Base-by-base conservation (phyloP, 176 grass and related monocot species). In the Oryza australiensis region DNA sequence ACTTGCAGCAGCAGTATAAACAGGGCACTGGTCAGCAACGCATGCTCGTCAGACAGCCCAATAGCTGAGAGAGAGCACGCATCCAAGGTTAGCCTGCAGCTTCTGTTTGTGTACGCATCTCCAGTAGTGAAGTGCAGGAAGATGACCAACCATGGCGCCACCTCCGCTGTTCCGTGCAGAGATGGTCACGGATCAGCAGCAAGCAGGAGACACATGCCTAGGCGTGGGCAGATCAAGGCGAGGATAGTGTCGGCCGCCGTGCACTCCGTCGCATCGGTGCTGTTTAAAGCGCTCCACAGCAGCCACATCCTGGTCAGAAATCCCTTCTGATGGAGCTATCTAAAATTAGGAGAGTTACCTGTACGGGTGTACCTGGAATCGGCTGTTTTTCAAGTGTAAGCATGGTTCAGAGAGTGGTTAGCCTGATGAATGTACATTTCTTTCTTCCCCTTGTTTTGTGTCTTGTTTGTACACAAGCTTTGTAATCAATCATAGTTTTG, bases 221-320 rank as follows among this genome's bases (percentile, higher is more conserved):
- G 43, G 65, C 87, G 70, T 12, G 87, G 82, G 29, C 82, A 82
- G 77, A 89, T 89, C 70, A 89, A 89, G 34, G 77, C 72, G 11
- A 84, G 51, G 65, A 89, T 85, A 77, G 82, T 73, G 5, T 81
- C 66, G 9, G 66, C 55, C 1, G 82, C 82, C 0, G 18, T 67
- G 42, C 87, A 82, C 53, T 76, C 82, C 6, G 60, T 85, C 65
- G 57, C 82, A 6, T 72, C 87, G 3, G 41, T 81, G 66, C 72
- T 85, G 9, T 43, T 75, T 41, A 82, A 48, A 66, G 87, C 82
- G 7, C 30, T 81, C 66, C 79, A 72, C 30, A 12, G 13, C 79
- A 26, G 55, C 65, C 79, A 77, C 78, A 45, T 81, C 69, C 43
- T 80, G 43, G 12, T 75, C 70, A 81, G 76, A 66, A 86, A 80